Conservation (phyloP, 148 eudicot species). For the Rhododendron simsii region DNA sequence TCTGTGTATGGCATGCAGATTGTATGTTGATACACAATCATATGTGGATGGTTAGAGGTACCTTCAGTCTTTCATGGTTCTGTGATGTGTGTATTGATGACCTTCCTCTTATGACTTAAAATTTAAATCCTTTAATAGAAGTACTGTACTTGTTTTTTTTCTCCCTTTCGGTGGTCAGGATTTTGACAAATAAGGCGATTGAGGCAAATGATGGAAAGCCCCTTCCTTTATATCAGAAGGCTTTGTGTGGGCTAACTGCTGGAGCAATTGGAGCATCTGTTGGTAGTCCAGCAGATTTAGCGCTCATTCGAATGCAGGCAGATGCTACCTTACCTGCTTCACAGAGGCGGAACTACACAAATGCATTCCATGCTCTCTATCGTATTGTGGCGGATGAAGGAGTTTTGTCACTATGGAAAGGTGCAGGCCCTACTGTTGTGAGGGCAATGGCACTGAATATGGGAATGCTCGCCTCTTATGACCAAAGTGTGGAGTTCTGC, state of each 20-base stretch:
- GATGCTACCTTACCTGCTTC: constrained; percentile 87
- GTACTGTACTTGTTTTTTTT: neutral
- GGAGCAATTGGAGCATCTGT: constrained; percentile 93
- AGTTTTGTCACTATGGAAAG: constrained; percentile 81
- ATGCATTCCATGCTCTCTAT: constrained; percentile 79
- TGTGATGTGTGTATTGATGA: neutral
- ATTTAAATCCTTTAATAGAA: neutral
- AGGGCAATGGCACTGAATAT: constrained; percentile 97
- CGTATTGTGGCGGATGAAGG: constrained; percentile 84
- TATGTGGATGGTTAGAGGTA: neutral
- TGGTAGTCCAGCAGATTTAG: constrained; percentile 95
- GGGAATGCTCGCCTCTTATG: constrained; percentile 99
- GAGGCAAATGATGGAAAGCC: constrained; percentile 97
- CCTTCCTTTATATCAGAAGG: constrained; percentile 87
- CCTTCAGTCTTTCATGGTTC: neutral
- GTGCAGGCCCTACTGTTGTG: constrained; percentile 90
- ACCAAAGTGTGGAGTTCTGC: constrained; percentile 85
- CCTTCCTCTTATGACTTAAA: neutral
- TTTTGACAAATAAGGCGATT: constrained; percentile 73
- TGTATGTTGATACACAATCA: neutral
- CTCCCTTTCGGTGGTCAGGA: constrained; percentile 27
- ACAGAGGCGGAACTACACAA: constrained; percentile 83
- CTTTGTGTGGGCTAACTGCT: constrained; percentile 87
- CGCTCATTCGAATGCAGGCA: constrained; percentile 96
- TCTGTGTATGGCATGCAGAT: neutral